Base-by-base conservation (phyloP, 805 yeast species). In the Starmerella lactis-condensi region DNA sequence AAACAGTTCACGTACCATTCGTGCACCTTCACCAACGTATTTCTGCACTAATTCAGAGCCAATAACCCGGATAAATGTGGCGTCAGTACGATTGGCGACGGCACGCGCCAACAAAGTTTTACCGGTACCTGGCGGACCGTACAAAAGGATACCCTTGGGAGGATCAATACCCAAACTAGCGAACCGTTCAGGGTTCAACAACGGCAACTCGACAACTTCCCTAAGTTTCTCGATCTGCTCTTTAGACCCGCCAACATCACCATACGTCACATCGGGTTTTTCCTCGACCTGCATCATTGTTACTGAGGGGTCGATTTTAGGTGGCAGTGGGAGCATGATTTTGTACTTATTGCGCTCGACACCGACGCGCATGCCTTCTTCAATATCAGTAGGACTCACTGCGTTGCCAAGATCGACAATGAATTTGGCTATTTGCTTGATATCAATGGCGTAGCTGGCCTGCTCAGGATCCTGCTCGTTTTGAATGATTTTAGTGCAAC, bases 281-380 rank as follows among this genome's bases (percentile, higher is more conserved):
- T 89, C 99, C 57, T 89, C 99, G 29, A 89, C 99, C 2, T 96
- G 85, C 99, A 89, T 89, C 98, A 89, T 89, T 5, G 98, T 89
- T 33, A 89, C 99, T 24, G 82, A 69, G 10, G 99, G 96, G 55
- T 89, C 99, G 52, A 89, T 89, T 50, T 92, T 66, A 34, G 99
- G 98, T 8, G 99, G 99, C 42, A 89, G 64, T 19, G 99, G 98
- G 48, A 89, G 64, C 63, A 85, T 93, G 51, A 89, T 91, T 55
- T 83, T 93, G 58, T 89, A 89, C 57, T 85, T 85, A 48, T 78
- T 82, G 56, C 98, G 72, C 54, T 91, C 98, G 35, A 89, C 98
- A 50, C 99, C 99, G 23, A 89, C 96, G 53, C 98, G 70, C 98
- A 89, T 91, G 32, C 98, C 96, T 57, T 91, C 98, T 58, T 89